Percentiles rank a stretch among this genome's conserved stretches.
phyloP scores from a whole-genome alignment of 306 rosid genomes.

The Senna tora region DNA sequence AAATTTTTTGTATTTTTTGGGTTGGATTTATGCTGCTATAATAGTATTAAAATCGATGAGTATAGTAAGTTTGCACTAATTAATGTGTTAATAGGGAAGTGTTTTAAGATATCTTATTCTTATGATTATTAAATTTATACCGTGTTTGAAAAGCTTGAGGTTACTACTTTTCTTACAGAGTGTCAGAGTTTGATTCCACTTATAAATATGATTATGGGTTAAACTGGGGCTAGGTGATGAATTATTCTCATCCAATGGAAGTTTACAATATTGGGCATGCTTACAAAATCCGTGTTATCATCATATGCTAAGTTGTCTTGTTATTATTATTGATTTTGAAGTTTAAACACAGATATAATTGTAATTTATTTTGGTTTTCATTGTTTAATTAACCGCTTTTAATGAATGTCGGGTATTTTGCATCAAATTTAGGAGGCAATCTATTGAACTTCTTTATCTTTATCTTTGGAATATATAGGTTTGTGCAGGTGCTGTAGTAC shows the following conservation, averaged over 20 bases:
- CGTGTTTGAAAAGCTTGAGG: slow-evolving; percentile 18
- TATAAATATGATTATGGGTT: slow-evolving; percentile 17
- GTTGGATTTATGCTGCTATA: no score
- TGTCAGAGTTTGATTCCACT: slow-evolving; percentile 13
- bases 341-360: slow-evolving; percentile 20
- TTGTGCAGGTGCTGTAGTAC: slow-evolving; percentile 76
- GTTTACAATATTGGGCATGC: slow-evolving; percentile 25
- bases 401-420: not conserved
- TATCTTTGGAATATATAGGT: slow-evolving; percentile 50
- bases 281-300: slow-evolving; percentile 24
- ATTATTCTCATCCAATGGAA: not conserved
- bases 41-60: no score
- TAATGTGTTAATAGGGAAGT: no score
- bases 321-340: slow-evolving; percentile 8
- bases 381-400: slow-evolving; percentile 15
- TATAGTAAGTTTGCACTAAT: no score
- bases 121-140: not conserved
- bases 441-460: slow-evolving; percentile 2
- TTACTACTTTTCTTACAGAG: not conserved
- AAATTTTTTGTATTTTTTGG: no score
- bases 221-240: slow-evolving; percentile 9
- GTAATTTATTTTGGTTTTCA: slow-evolving; percentile 11
- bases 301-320: slow-evolving; percentile 10
- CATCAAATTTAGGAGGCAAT: slow-evolving; percentile 15
- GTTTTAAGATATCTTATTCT: not conserved